phyloP scores from a whole-genome alignment of 1,139 yeast genomes.

The Yamadazyma atmosphaerica region DNA sequence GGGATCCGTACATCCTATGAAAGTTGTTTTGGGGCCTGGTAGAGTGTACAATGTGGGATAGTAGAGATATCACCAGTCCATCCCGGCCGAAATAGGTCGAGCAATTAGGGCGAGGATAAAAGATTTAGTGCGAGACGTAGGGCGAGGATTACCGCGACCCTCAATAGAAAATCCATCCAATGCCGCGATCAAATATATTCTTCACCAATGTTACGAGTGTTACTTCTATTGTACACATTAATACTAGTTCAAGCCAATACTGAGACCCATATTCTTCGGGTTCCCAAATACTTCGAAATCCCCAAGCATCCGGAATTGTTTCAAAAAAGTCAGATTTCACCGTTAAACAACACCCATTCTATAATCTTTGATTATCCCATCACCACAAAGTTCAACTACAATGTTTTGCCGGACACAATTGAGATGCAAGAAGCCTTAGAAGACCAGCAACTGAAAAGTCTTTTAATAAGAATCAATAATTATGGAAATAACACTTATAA shows the following conservation, averaged over 20 bases:
- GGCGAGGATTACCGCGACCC: too few species aligned
- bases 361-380: constrained; percentile 34
- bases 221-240: neutral
- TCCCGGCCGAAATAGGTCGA: too few species aligned
- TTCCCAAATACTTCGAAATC: constrained; percentile 40
- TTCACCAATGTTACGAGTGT: neutral
- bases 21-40: too few species aligned
- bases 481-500: constrained; percentile 27
- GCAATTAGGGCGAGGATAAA: too few species aligned
- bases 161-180: too few species aligned
- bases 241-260: constrained; percentile 31
- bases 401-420: constrained; percentile 6
- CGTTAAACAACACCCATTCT: constrained; percentile 27
- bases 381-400: constrained; percentile 13
- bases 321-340: constrained; percentile 5
- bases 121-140: too few species aligned
- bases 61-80: too few species aligned
- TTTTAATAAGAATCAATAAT: constrained; percentile 37
- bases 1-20: too few species aligned
- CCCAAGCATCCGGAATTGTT: constrained; percentile 19
- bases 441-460: constrained; percentile 12
- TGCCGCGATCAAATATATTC: neutral
- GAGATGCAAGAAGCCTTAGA: constrained; percentile 10
- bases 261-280: constrained; percentile 31
- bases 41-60: too few species aligned